phyloP scores from a whole-genome alignment of 1,284 basidiomycete species.

The Sphaerobolus stellatus region DNA sequence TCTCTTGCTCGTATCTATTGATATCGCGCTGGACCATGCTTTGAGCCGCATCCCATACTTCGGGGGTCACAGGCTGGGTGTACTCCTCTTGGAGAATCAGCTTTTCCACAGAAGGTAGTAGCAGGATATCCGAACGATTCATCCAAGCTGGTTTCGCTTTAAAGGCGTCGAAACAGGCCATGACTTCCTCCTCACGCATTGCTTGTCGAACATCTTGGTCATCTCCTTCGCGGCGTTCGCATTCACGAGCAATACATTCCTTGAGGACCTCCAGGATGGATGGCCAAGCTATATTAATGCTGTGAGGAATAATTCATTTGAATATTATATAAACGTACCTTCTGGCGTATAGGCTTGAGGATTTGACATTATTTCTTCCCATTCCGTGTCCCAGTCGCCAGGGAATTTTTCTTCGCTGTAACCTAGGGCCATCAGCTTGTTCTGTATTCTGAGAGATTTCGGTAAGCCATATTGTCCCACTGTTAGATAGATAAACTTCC shows the following conservation, averaged over 20 bases:
- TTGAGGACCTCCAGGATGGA: background rate
- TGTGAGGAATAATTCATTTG: background rate
- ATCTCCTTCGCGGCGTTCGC: background rate
- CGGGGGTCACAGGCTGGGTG: background rate
- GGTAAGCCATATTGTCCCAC: too few relatives aligned
- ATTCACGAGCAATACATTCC: background rate
- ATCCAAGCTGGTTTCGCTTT: background rate
- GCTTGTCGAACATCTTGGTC: background rate
- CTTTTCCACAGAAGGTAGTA: conserved; percentile 1
- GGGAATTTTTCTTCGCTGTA: conserved; percentile 4
- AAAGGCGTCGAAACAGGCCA: background rate
- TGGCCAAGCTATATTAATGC: background rate
- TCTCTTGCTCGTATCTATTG: too few relatives aligned
- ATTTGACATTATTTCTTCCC: conserved; percentile 4
- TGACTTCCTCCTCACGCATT: background rate
- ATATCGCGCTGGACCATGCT: too few relatives aligned
- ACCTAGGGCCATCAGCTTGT: conserved; percentile 2
- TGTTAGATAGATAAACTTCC: background rate
- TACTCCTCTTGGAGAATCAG: background rate
- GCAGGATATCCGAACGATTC: background rate
- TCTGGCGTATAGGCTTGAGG: conserved; percentile 2
- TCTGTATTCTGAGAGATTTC: background rate
- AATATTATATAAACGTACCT: background rate
- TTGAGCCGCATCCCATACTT: background rate
- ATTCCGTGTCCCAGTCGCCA: background rate